Conservation (phyloP, 2,329 filamentous ascomycete species). For the Colletotrichum costaricense region DNA sequence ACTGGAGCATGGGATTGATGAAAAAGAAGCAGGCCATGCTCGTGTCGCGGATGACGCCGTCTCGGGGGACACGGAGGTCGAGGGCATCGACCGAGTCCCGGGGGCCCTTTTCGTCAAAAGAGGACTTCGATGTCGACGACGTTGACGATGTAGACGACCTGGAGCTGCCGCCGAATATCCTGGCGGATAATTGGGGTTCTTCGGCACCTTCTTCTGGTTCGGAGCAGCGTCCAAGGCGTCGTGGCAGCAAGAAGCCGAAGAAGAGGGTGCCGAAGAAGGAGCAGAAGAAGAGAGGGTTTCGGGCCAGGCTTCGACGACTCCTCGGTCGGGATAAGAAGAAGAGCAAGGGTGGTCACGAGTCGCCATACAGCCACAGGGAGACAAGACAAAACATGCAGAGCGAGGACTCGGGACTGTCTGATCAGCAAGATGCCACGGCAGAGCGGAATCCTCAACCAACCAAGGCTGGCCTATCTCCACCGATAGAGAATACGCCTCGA, state of each 20-base stretch:
- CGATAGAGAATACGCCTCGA: background rate
- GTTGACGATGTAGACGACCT: background rate
- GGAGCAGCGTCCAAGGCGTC: background rate
- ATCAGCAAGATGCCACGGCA: background rate
- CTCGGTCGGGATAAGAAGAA: background rate
- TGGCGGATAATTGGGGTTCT: background rate
- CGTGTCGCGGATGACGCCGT: background rate
- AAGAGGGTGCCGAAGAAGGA: background rate
- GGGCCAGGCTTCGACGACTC: slow-evolving; percentile 2
- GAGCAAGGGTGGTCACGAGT: background rate
- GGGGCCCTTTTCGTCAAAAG: slow-evolving; percentile 10
- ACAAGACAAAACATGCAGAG: background rate
- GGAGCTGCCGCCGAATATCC: background rate
- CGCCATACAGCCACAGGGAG: background rate
- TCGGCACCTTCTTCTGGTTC: background rate
- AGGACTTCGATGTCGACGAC: background rate
- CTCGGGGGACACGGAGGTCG: background rate
- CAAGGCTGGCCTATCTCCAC: background rate
- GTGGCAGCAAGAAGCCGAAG: background rate
- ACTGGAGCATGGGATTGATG: background rate
- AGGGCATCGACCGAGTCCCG: slow-evolving; percentile 8
- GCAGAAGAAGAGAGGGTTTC: slow-evolving; percentile 4
- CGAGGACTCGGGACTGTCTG: background rate
- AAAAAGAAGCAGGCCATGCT: background rate
- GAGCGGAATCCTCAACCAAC: background rate